Base-by-base conservation (phyloP, 75 land plant species). In the Selaginella moellendorffii region DNA sequence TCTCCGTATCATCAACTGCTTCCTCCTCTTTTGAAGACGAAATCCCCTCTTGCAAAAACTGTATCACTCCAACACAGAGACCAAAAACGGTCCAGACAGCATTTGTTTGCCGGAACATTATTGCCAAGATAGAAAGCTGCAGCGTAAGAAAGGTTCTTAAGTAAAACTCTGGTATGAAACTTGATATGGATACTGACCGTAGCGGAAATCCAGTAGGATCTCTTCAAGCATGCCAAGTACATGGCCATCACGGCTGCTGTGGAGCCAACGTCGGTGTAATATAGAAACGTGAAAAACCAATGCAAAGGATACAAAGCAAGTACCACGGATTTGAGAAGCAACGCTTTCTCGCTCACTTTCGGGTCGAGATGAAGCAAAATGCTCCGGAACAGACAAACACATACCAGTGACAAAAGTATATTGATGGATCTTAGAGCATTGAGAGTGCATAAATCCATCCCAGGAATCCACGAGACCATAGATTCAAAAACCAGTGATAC, bases 241-340 rank as follows among this genome's bases (percentile, higher is more conserved):
- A 85, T 83, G 9, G 90, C 90, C 63, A 92, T 83, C 26, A 88
- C 84, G n/a, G 84, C 87, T 63, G 90, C 74, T 28, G 87, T 75
- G 8, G 97, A 92, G 27, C 90, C 97, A 28, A 88, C 80, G 77
- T 92, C 97, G 28, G 96, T 81, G 27, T 80, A 84, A 69, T 75
- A 87, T 10, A 87, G 81, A 65, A 76, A 82, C 10, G 80, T 75
- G 69, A 87, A 82, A 77, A 87, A 87, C 91, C 88, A 87, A 63
- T 92, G 86, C 64, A 92, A 67, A 54, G 64, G 23, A 71, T 29
- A 18, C 52, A 58, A 28, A 54, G 20, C 25, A 71, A 71, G 27
- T 63, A 71, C 69, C 74, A 71, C 10, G 65, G 74, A 83, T 65
- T 61, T 80, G 26, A 69, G 17, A 20, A 78, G 76, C 30, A 79